Conservation (phyloP, 169 alveolate species). For the Eimeria falciformis region DNA sequence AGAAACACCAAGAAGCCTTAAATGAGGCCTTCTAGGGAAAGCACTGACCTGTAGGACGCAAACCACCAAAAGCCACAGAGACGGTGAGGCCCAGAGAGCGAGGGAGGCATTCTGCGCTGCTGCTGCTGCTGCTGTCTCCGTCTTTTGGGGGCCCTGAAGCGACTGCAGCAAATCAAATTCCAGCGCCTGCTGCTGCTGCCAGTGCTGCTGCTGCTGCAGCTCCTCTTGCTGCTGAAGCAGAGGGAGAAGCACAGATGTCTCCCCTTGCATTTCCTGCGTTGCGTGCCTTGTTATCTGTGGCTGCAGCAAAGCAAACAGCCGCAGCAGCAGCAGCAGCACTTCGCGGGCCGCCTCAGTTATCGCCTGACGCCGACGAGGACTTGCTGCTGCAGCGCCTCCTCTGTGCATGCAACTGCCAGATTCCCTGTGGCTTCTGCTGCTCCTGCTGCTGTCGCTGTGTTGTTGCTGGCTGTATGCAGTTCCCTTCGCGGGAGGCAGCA, state of each 20-base stretch:
- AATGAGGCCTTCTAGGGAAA: too few relatives aligned
- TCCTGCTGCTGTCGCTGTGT: slow-evolving; percentile 16
- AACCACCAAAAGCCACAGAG: slow-evolving; percentile 33
- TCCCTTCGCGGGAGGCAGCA: slow-evolving; percentile 11
- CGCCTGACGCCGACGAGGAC: neutral
- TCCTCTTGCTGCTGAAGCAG: slow-evolving; percentile 61
- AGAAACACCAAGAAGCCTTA: too few relatives aligned
- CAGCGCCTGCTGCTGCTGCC: slow-evolving; percentile 65
- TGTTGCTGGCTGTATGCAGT: neutral
- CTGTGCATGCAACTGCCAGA: slow-evolving; percentile 12
- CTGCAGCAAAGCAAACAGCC: slow-evolving; percentile 52
- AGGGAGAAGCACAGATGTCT: slow-evolving; percentile 55
- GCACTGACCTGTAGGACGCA: slow-evolving; percentile 39
- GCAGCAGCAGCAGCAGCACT: slow-evolving; percentile 64
- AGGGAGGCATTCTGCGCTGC: slow-evolving; percentile 21
- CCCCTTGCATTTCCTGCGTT: slow-evolving; percentile 36
- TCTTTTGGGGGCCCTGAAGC: slow-evolving; percentile 43
- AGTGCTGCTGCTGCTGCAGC: slow-evolving; percentile 44
- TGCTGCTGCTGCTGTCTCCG: slow-evolving; percentile 43
- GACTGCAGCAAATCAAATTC: slow-evolving; percentile 54
- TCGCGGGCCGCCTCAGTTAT: slow-evolving; percentile 3
- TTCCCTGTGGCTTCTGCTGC: slow-evolving; percentile 29
- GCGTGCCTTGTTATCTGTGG: slow-evolving; percentile 42
- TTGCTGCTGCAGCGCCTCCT: slow-evolving; percentile 34
- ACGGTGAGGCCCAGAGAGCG: slow-evolving; percentile 42